Evolutionary conservation across 1,284 basidiomycete species (phyloP).

Genomic region (Sanguinoderma infundibulare): DNA sequence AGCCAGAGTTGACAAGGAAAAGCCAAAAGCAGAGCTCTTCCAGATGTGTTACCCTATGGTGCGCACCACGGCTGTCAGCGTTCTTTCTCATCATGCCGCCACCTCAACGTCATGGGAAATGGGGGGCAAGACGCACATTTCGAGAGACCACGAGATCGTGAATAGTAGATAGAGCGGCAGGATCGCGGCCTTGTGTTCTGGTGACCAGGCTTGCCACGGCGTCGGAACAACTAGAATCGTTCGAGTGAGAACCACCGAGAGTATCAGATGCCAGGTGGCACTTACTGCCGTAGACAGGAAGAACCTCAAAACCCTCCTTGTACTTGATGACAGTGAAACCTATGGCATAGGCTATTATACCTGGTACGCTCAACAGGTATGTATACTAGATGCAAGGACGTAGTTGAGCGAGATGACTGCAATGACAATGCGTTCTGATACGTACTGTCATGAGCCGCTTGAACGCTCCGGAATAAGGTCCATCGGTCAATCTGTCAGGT

Average conservation of each 20-base stretch:
- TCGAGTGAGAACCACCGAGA: not conserved
- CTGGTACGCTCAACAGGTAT: slow-evolving; percentile 66
- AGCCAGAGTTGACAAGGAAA: slow-evolving; percentile 70
- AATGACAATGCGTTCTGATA: not conserved
- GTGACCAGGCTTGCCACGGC: slow-evolving; percentile 62
- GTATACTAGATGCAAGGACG: slow-evolving; percentile 56
- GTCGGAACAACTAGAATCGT: slow-evolving; percentile 64
- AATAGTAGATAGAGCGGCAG: slow-evolving; percentile 67
- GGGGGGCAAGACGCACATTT: slow-evolving; percentile 61
- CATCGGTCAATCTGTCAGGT: slow-evolving; percentile 70
- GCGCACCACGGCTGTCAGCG: no score
- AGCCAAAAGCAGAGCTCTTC: slow-evolving; percentile 87
- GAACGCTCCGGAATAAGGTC: slow-evolving; percentile 69
- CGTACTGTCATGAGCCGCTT: slow-evolving; percentile 80
- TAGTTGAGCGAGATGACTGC: not conserved
- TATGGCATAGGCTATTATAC: slow-evolving; percentile 59
- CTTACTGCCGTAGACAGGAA: slow-evolving; percentile 57
- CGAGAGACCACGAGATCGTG: slow-evolving; percentile 68
- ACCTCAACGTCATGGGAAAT: not conserved
- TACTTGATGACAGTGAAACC: slow-evolving; percentile 76
- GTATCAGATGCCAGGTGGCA: slow-evolving; percentile 5
- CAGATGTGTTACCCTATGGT: slow-evolving; percentile 71
- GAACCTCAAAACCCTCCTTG: slow-evolving; percentile 56
- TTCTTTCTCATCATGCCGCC: not conserved
- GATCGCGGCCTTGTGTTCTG: slow-evolving; percentile 48